Conservation (phyloP, 1,284 basidiomycete species). For the Ceratobasidium sp. region DNA sequence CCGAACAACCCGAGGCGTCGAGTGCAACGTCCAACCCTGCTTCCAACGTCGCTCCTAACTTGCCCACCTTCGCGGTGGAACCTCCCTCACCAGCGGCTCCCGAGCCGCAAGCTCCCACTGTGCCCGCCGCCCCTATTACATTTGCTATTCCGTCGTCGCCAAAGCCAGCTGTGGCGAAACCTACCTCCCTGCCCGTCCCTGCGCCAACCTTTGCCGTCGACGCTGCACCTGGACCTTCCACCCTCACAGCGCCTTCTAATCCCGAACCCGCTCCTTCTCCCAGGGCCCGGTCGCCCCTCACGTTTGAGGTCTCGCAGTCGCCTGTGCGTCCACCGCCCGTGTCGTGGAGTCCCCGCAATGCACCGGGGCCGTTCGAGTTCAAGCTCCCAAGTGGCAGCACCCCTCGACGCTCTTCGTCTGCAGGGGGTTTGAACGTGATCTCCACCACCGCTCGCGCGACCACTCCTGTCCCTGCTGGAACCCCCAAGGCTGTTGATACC, state of each 20-base stretch:
- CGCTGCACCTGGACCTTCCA: not conserved
- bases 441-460: conserved; percentile 11
- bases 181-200: not conserved
- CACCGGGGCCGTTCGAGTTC: conserved; percentile 24
- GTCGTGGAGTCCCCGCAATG: conserved; percentile 23
- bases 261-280: not conserved
- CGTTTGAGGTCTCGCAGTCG: conserved; percentile 11
- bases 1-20: not conserved
- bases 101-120: not conserved
- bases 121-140: conserved; percentile 6
- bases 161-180: not conserved
- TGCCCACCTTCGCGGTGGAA: conserved; percentile 22
- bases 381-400: not conserved
- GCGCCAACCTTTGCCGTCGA: not conserved
- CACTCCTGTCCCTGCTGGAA: conserved; percentile 9
- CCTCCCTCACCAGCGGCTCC: conserved; percentile 8
- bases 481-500: conserved; percentile 6
- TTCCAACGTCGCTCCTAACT: not conserved
- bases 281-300: not conserved
- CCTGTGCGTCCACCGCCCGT: conserved; percentile 12
- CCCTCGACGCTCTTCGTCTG: conserved; percentile 6
- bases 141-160: conserved; percentile 4
- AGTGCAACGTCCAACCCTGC: not conserved
- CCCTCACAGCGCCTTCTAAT: not conserved
- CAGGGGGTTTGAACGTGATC: not conserved